Evolutionary conservation across 2,329 filamentous ascomycete species (phyloP).

Genomic region (Fusarium chuoi): DNA sequence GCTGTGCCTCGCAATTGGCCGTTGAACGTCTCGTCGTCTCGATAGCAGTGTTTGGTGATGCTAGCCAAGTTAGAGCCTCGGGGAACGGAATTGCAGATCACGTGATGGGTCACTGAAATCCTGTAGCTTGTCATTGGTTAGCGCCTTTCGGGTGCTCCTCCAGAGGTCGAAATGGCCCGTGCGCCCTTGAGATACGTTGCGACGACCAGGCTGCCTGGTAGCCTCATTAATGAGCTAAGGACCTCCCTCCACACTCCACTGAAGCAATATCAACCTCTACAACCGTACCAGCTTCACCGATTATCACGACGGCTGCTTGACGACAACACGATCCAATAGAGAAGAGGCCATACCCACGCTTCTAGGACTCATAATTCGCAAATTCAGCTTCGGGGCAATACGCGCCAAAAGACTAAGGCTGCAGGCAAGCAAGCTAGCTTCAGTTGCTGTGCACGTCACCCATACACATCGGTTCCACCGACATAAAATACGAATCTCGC

Average conservation of each 20-base stretch:
- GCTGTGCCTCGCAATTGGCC: constrained; percentile 48
- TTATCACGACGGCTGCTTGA: not conserved
- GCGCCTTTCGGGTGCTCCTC: not conserved
- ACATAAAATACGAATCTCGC: constrained; percentile 21
- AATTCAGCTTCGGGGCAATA: not conserved
- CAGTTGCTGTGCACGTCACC: constrained; percentile 37
- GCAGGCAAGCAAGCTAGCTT: constrained; percentile 39
- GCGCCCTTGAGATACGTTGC: constrained; percentile 37
- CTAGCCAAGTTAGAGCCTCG: constrained; percentile 39
- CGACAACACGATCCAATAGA: not conserved
- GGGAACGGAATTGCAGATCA: constrained; percentile 40
- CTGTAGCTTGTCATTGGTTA: constrained; percentile 29
- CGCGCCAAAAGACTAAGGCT: constrained; percentile 16
- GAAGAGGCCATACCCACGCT: not conserved
- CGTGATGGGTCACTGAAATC: constrained; percentile 42
- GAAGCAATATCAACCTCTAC: constrained; percentile 26
- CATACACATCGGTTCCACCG: constrained; percentile 16
- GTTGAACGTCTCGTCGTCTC: constrained; percentile 39
- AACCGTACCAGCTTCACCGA: constrained; percentile 8
- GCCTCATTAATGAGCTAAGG: constrained; percentile 49
- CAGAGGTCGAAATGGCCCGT: constrained; percentile 31
- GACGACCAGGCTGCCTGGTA: constrained; percentile 53
- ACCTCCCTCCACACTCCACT: constrained; percentile 37
- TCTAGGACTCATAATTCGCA: not conserved
- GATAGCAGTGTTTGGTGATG: constrained; percentile 41